Evolutionary conservation across 2,329 filamentous ascomycete genomes (phyloP).

Genomic region (Zymoseptoria passerinii): DNA sequence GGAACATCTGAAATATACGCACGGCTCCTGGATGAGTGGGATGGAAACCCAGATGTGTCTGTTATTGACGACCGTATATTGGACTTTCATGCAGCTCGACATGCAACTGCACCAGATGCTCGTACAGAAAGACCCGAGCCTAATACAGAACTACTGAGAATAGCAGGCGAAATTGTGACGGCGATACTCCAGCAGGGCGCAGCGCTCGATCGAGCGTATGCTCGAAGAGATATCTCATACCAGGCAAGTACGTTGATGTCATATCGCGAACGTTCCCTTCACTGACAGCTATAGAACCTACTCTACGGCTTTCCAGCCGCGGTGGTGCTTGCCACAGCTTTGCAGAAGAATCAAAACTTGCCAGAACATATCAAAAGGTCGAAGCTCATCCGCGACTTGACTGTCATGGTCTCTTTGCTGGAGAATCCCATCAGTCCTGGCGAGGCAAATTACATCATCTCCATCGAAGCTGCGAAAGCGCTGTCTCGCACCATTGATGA

Average conservation of each 20-base stretch:
- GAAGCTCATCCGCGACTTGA: constrained; percentile 13
- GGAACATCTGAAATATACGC: constrained; percentile 12
- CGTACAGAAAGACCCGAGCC: constrained; percentile 1
- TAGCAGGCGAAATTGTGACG: constrained; percentile 8
- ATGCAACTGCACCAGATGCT: constrained; percentile 16
- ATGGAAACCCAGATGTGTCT: constrained; percentile 5
- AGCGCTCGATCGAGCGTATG: constrained; percentile 8
- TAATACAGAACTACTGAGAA: constrained; percentile 2
- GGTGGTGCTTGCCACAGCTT: constrained; percentile 8
- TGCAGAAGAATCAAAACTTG: constrained; percentile 5
- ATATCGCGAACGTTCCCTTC: no score
- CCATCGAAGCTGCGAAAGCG: constrained; percentile 12
- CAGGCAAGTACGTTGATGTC: constrained; percentile 6
- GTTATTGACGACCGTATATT: constrained; percentile 11
- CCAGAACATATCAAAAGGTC: constrained; percentile 8
- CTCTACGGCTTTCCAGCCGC: constrained; percentile 15
- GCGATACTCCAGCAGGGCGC: constrained; percentile 12
- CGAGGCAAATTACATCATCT: constrained; percentile 16
- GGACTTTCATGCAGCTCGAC: constrained; percentile 14
- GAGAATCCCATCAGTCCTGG: constrained; percentile 13
- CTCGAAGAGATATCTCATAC: constrained; percentile 13
- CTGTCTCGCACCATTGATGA: constrained; percentile 16
- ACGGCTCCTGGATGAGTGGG: constrained; percentile 12
- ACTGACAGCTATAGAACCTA: constrained; percentile 8
- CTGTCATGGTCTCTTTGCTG: constrained; percentile 16